Evolutionary conservation across 768 basidiomycete species (phyloP).

Genomic region (Trametes punicea): DNA sequence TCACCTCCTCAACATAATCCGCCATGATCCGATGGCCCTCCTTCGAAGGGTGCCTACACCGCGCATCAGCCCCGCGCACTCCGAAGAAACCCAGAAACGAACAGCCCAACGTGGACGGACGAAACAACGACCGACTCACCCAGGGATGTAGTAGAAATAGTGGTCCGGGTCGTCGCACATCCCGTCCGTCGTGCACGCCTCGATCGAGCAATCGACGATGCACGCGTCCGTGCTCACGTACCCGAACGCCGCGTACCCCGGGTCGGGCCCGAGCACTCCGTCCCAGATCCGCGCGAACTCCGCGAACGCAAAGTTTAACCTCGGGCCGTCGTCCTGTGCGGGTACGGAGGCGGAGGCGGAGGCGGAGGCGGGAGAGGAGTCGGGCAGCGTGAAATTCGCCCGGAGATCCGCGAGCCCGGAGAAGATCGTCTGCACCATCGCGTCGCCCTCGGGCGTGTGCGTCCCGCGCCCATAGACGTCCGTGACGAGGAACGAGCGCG

Average conservation of each 20-base stretch:
- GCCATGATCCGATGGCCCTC: conserved; percentile 52
- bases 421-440: conserved; percentile 46
- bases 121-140: conserved; percentile 32
- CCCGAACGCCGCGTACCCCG: conserved; percentile 48
- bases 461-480: conserved; percentile 50
- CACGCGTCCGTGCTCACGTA: conserved; percentile 36
- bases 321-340: not conserved
- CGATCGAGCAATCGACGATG: conserved; percentile 15
- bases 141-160: conserved; percentile 51
- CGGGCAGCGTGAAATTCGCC: no score
- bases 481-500: conserved; percentile 45
- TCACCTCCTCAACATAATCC: conserved; percentile 44
- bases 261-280: conserved; percentile 41
- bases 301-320: conserved; percentile 40
- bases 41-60: conserved; percentile 45
- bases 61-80: not conserved
- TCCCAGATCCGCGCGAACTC: conserved; percentile 50
- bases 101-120: not conserved
- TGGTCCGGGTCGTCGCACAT: conserved; percentile 36
- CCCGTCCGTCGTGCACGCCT: conserved; percentile 20
- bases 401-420: conserved; percentile 39
- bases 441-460: conserved; percentile 40
- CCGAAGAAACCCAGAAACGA: not conserved
- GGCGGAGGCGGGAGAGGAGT: no score
- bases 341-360: conserved; percentile 15